A percentile compares a stretch with the other conserved stretches of the same genome.
These are phyloP conservation scores for Xylaria sp. DNA, from an alignment of 2,329 filamentous ascomycete species.

Conservation along the genomic window DNA sequence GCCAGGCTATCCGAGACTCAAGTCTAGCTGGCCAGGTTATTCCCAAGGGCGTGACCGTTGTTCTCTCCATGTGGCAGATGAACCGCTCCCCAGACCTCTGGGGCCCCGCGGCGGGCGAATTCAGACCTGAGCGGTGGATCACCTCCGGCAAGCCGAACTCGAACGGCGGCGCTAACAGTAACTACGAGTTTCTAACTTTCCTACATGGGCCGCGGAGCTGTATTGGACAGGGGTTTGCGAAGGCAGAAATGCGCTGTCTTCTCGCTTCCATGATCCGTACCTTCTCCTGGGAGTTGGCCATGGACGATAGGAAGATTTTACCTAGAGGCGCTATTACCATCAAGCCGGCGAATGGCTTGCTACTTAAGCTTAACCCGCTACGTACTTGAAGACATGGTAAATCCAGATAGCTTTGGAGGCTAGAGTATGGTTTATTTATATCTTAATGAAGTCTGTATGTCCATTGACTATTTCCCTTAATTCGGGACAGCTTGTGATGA, in stretches of 20 bases:
- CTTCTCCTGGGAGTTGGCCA: constrained; percentile 67
- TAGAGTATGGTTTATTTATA: not conserved
- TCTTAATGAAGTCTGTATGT: not conserved
- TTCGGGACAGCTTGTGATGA: not conserved
- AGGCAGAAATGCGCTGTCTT: constrained; percentile 78
- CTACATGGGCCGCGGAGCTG: constrained; percentile 76
- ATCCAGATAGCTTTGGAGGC: not conserved
- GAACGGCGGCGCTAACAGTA: constrained; percentile 72
- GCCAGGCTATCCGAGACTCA: constrained; percentile 66
- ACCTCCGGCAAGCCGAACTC: constrained; percentile 59
- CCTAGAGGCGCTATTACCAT: constrained; percentile 73
- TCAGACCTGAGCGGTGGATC: constrained; percentile 77
- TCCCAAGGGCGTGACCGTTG: constrained; percentile 71
- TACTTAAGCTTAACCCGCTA: constrained; percentile 51
- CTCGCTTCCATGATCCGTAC: constrained; percentile 73
- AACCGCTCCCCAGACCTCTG: constrained; percentile 73
- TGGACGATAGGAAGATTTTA: constrained; percentile 68
- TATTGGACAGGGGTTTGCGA: constrained; percentile 77
- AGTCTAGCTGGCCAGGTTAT: constrained; percentile 67
- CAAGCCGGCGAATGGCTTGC: constrained; percentile 72
- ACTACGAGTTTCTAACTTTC: constrained; percentile 76
- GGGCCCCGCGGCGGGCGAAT: constrained; percentile 72
- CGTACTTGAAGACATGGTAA: not conserved
- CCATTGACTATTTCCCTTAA: not conserved
- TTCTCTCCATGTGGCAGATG: constrained; percentile 67